These are phyloP conservation scores for Aureobasidium sp. DNA, from an alignment of 2,329 filamentous ascomycete genomes.

Conservation along the genomic window DNA sequence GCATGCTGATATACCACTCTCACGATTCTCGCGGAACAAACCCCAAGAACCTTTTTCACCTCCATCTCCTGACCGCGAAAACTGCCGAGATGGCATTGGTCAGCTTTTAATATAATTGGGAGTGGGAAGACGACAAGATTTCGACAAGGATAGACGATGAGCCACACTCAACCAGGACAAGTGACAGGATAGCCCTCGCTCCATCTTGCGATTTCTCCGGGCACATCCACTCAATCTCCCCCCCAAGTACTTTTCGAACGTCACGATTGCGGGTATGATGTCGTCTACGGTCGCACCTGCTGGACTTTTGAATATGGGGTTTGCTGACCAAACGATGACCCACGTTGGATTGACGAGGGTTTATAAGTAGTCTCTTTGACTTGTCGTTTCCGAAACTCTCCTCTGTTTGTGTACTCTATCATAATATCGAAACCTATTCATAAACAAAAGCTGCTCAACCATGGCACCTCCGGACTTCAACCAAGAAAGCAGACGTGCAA, in stretches of 20 bases:
- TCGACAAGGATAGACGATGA: neutral
- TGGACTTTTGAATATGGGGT: too few species aligned
- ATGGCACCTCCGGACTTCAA: conserved; percentile 10
- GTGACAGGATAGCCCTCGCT: neutral
- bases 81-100: conserved; percentile 6
- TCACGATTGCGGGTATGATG: conserved; percentile 8
- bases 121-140: neutral
- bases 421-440: neutral
- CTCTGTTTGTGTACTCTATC: neutral
- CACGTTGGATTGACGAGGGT: neutral
- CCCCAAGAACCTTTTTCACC: neutral
- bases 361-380: neutral
- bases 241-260: neutral
- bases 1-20: neutral
- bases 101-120: neutral
- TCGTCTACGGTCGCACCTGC: neutral
- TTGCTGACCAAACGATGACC: neutral
- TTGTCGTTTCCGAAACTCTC: neutral
- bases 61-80: neutral
- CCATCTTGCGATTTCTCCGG: neutral
- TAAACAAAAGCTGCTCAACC: neutral
- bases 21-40: neutral
- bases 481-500: neutral
- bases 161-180: neutral
- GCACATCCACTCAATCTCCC: neutral